Evolutionary conservation across 129 eudicot species (phyloP).

Genomic region (Smallanthus sonchifolius): DNA sequence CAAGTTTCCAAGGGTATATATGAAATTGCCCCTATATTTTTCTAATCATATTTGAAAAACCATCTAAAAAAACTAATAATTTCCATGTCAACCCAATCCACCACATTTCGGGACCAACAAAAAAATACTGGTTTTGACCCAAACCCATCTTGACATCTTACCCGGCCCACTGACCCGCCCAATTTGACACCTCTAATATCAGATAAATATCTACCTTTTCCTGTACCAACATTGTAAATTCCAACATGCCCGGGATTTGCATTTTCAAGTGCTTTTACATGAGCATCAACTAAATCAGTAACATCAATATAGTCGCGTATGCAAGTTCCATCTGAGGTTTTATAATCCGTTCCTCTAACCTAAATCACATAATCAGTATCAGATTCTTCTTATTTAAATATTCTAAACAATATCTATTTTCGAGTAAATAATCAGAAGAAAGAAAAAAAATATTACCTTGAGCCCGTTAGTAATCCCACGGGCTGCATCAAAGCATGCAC

Average conservation of each 20-base stretch:
- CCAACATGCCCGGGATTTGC: slow-evolving; percentile 71
- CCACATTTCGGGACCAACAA: not conserved
- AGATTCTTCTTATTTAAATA: not conserved
- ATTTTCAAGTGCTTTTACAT: slow-evolving; percentile 84
- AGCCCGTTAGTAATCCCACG: slow-evolving; percentile 82
- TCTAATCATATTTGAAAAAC: not conserved
- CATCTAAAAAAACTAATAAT: not conserved
- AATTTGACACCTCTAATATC: not conserved
- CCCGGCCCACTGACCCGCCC: not conserved
- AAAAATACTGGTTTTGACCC: not conserved
- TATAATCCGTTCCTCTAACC: slow-evolving; percentile 92
- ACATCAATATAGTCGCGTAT: slow-evolving; percentile 83
- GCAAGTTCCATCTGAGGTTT: slow-evolving; percentile 82
- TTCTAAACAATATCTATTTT: not conserved
- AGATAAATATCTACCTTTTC: slow-evolving; percentile 51
- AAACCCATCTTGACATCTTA: not conserved
- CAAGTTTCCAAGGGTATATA: not conserved
- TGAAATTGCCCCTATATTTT: not conserved
- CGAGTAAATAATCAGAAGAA: not conserved
- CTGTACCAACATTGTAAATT: slow-evolving; percentile 85
- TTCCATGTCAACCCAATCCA: not conserved
- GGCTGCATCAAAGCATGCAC: slow-evolving; percentile 97
- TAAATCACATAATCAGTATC: slow-evolving; percentile 17
- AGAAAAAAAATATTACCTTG: slow-evolving; percentile 41
- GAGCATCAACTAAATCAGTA: slow-evolving; percentile 90